Evolutionary conservation across 169 alveolate species (phyloP), one percentile per base, ranked within the genome.

Genomic region (Cryptosporidium viatorum): DNA sequence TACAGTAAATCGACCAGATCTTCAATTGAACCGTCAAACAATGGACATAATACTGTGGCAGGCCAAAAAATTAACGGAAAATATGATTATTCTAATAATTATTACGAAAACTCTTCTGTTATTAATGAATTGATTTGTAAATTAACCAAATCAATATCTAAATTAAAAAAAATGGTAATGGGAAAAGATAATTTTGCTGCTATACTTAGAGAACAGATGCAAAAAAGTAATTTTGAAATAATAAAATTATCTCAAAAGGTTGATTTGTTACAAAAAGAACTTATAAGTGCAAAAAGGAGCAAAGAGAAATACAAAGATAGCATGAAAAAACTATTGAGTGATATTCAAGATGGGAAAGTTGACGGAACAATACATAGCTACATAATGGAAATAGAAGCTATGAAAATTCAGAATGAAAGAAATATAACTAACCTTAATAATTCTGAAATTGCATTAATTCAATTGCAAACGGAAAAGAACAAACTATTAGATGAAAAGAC

Each of bases 291-390:
- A 18, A 80, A 21, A 67, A 62, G 80, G 23, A 67, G 75, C 6
- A 80, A 80, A 51, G 75, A 80, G 41, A 80, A 80, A n/a, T 80
- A 80, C 23, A 80, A 80, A 23, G 75, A 59, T 80, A 65, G 89
- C 45, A 80, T 80, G 71, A 80, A 80, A 65, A 80, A 65, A 41
- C 68, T 80, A 16, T 33, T 80, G 35, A 41, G 12, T 60, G 80
- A 65, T 18, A 80, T 80, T 29, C 89, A 80, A 62, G 67, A 67
- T 43, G 89, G 89, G 8, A 80, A n/a, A 41, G 74, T 80, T 35
- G 80, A 80, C 41, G 89, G 89, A 41, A 62, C 89, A 26, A 59
- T 48, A 37, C 59, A 43, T 48, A 80, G 29, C 41, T 80, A 80
- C 41, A 26, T 80, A 29, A 26, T 80, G 75, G 80, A 80, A 14